Base-by-base conservation (phyloP, 495 filamentous ascomycete genomes). In the Penicillium pancosmium region DNA sequence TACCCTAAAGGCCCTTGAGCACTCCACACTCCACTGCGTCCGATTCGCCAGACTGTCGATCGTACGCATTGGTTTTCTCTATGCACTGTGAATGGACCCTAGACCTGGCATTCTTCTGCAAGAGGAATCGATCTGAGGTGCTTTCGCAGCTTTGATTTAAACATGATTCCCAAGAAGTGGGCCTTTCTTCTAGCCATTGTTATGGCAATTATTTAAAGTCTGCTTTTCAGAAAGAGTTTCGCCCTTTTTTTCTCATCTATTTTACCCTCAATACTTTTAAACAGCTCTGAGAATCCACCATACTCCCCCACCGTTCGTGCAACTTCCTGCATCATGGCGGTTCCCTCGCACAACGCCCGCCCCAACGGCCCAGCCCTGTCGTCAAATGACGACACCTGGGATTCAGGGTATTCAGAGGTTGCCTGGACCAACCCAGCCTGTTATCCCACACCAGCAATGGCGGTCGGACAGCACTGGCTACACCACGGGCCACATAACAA, bases 121-220 rank as follows among this genome's bases (percentile, higher is more conserved):
- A 48, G 19, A 48, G 46, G 46, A 48, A 48, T 48, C n/a, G 46
- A 48, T 48, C 46, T 23, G 46, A 27, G 31, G 41, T 46, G 41
- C 1, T 48, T 27, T 48, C 27, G 46, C 46, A 48, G 46, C 46
- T 16, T 48, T 10, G 6, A 27, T 25, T 48, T 25, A 15, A 48
- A 48, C 23, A 48, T 12, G 8, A n/a, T n/a, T 27, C 23, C 11
- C 12, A 8, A n/a, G 4, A 19, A 25, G 46, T 48, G n/a, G 46
- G 9, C 4, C 44, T 8, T 23, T 25, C 18, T 48, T 23, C 21
- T n/a, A 18, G 5, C 2, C 6, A 19, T 18, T 44, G 7, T 25
- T 3, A 48, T 27, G n/a, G 19, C 23, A 19, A 9, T 48, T 48
- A 48, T 48, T 48, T 48, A 48, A 48, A 38, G 36, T 13, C 10